These are phyloP conservation scores for Obba rivulosa DNA, from an alignment of 768 basidiomycete species.

Conservation along the genomic window DNA sequence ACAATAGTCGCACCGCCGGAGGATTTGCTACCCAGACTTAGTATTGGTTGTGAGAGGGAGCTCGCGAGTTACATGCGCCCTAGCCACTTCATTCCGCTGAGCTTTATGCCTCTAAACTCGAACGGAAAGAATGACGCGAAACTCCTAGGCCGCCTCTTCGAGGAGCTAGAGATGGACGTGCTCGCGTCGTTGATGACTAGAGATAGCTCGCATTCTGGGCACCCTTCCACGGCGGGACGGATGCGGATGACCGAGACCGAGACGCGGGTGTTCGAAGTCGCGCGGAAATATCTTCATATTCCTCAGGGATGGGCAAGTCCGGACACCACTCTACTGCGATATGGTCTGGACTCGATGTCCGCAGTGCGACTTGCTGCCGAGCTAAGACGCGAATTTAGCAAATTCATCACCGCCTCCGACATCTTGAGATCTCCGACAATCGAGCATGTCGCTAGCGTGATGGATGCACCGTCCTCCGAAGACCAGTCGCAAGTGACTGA, in stretches of 20 bases:
- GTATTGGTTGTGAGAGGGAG: slow-evolving; percentile 32
- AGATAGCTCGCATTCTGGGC: neutral
- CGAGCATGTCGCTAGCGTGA: slow-evolving; percentile 14
- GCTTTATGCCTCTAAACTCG: slow-evolving; percentile 40
- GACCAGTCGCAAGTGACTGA: neutral
- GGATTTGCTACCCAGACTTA: slow-evolving; percentile 24
- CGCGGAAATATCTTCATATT: slow-evolving; percentile 20
- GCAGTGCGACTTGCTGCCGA: slow-evolving; percentile 20
- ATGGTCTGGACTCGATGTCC: slow-evolving; percentile 28
- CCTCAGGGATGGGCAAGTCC: slow-evolving; percentile 9
- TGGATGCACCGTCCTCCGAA: neutral
- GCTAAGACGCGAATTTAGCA: slow-evolving; percentile 15
- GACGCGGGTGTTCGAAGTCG: slow-evolving; percentile 30
- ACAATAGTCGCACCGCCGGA: slow-evolving; percentile 24
- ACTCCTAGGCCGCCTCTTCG: slow-evolving; percentile 22
- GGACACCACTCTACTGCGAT: slow-evolving; percentile 26
- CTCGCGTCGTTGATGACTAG: slow-evolving; percentile 11
- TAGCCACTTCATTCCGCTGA: slow-evolving; percentile 42
- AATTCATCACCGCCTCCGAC: slow-evolving; percentile 21
- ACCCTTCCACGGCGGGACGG: neutral
- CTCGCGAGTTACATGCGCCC: slow-evolving; percentile 49
- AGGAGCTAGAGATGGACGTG: slow-evolving; percentile 15
- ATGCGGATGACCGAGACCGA: slow-evolving; percentile 22
- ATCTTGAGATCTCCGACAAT: slow-evolving; percentile 25
- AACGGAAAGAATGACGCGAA: slow-evolving; percentile 32